Evolutionary conservation across 306 rosid species (phyloP), one percentile per base, ranked within the genome.

Genomic region (Arachis stenosperma): DNA sequence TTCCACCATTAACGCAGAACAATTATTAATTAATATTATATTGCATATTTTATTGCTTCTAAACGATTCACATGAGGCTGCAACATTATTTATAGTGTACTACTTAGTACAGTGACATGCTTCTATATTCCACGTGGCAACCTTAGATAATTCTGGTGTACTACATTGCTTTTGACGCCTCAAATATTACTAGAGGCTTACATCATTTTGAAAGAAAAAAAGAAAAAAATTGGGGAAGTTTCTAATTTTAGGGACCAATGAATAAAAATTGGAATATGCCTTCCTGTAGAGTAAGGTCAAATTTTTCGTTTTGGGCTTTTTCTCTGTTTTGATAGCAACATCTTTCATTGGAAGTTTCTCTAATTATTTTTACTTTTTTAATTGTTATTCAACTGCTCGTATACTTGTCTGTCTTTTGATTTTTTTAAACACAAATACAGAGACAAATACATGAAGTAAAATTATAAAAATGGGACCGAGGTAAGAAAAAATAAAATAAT

Each of bases 41-140:
- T 33, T 33, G 10, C 42, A 5, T 61, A 12, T 11, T 63, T 5
- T 8, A 4, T 33, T 61, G 61, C 4, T 53, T 60, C 40, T 2
- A 48, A 22, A 36, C 0, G 39, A 5, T 75, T 50, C 12, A 59
- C 9, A 36, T 29, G 52, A 60, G 60, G 6, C 2, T 51, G 67
- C 37, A 61, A 37, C 47, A 40, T 39, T 39, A 33, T 33, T 63
- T 57, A 40, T 68, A 22, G 57, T 50, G 48, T 17, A 17, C n/a
- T 6, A 9, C 22, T 8, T 65, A 44, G 5, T 43, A 17, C 52
- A 56, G 65, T 65, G 15, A 52, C 8, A 8, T 30, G 62, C 61
- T 59, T 71, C 52, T 56, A n/a, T 9, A 47, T 37, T 75, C 69
- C 84, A 80, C 81, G 29, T 72, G 88, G 75, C 78, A 77, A 61